phyloP scores from a whole-genome alignment of 176 grass and related monocot genomes.

The sorghum (Sorghum bicolor) region Sorghum_bicolor_NCBIv3 NC_012871.2:3719501-3720000 shows the following conservation, averaged over 20 bases:
- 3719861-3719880: neutral
- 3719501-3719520: conserved; percentile 63
- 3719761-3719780: conserved; percentile 81
- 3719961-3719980: conserved; percentile 24
- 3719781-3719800: conserved; percentile 54
- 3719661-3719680: conserved; percentile 88
- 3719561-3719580: conserved; percentile 71
- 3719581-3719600: conserved; percentile 64
- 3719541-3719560: conserved; percentile 89
- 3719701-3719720: conserved; percentile 86
- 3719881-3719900: neutral
- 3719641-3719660: conserved; percentile 65
- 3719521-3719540: conserved; percentile 55
- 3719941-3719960: neutral
- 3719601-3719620: conserved; percentile 55
- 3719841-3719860: conserved; percentile 12
- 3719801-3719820: conserved; percentile 58
- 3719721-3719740: conserved; percentile 93
- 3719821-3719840: conserved; percentile 52
- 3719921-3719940: neutral
- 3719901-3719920: conserved; percentile 26
- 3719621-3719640: conserved; percentile 89
- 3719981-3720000: neutral
- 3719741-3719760: conserved; percentile 64
- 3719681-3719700: conserved; percentile 62